phyloP scores from a whole-genome alignment of 2,329 filamentous ascomycete species.

The Cryphonectria parasitica region DNA sequence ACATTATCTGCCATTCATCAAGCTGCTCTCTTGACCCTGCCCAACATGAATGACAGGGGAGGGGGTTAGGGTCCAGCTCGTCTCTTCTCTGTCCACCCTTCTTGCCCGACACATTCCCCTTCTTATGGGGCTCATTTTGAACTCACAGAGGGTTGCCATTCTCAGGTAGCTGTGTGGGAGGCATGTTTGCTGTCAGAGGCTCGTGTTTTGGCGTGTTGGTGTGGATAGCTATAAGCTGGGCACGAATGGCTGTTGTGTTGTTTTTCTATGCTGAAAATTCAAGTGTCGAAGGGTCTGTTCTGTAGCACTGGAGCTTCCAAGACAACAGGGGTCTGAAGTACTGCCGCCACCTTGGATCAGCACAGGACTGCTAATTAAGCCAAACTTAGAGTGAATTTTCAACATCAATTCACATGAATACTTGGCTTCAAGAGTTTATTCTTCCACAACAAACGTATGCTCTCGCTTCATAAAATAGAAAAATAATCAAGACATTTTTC shows the following conservation, averaged over 20 bases:
- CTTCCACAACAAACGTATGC: too few species aligned
- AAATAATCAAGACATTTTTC: too few species aligned
- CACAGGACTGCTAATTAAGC: too few species aligned
- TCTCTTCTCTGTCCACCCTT: neutral
- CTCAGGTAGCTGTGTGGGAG: conserved; percentile 28
- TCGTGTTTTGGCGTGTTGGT: neutral
- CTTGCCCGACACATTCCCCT: neutral
- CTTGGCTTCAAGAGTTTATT: neutral
- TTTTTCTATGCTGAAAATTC: neutral
- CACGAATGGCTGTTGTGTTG: neutral
- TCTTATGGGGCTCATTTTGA: neutral
- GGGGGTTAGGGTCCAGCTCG: conserved; percentile 21
- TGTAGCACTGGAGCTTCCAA: neutral
- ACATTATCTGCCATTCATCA: too few species aligned
- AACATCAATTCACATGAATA: neutral
- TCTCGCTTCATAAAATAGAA: too few species aligned
- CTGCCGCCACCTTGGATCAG: neutral
- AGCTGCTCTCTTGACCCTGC: too few species aligned
- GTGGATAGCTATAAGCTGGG: neutral
- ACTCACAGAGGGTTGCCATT: conserved; percentile 45
- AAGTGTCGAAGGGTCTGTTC: neutral
- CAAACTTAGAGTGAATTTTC: neutral
- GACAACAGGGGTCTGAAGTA: neutral
- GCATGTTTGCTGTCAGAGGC: conserved; percentile 13
- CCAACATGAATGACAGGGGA: too few species aligned